phyloP scores from a whole-genome alignment of 768 basidiomycete genomes.

The Lentinula sp. region DNA sequence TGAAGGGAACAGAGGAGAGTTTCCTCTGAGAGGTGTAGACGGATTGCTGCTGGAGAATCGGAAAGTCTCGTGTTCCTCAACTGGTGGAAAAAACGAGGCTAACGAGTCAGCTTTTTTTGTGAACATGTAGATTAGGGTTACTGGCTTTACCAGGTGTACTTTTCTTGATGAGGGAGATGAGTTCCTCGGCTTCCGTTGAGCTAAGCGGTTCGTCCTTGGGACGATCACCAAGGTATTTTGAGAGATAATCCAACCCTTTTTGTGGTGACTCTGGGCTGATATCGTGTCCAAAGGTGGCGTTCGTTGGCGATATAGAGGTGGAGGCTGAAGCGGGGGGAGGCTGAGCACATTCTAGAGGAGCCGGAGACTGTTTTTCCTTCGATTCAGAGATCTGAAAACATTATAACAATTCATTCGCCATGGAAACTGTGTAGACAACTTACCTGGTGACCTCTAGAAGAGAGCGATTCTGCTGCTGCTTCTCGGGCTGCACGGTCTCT shows the following conservation, averaged over 20 bases:
- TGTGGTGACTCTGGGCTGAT: conserved; percentile 9
- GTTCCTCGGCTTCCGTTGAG: conserved; percentile 44
- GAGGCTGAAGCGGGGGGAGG: not conserved
- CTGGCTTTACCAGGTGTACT: conserved; percentile 37
- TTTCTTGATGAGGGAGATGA: conserved; percentile 49
- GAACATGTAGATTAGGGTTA: not conserved
- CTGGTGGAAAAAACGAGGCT: conserved; percentile 8
- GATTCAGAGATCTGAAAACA: not conserved
- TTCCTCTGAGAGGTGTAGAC: conserved; percentile 31
- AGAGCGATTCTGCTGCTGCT: conserved; percentile 18
- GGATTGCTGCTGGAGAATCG: conserved; percentile 52
- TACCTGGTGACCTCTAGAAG: conserved; percentile 22
- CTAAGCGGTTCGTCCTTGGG: conserved; percentile 36
- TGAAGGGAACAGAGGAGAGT: conserved; percentile 21
- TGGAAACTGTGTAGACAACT: conserved; percentile 3
- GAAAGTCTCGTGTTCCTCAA: conserved; percentile 47
- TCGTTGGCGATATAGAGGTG: not conserved
- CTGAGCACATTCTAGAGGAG: too few species aligned
- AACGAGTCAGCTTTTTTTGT: not conserved
- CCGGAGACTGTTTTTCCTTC: not conserved
- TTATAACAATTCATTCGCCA: not conserved
- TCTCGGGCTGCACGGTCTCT: conserved; percentile 9
- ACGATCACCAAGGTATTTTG: not conserved
- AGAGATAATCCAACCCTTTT: conserved; percentile 13
- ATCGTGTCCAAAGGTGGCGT: not conserved